Conservation (phyloP, 2,329 filamentous ascomycete species). For the Neobulgaria alba region DNA sequence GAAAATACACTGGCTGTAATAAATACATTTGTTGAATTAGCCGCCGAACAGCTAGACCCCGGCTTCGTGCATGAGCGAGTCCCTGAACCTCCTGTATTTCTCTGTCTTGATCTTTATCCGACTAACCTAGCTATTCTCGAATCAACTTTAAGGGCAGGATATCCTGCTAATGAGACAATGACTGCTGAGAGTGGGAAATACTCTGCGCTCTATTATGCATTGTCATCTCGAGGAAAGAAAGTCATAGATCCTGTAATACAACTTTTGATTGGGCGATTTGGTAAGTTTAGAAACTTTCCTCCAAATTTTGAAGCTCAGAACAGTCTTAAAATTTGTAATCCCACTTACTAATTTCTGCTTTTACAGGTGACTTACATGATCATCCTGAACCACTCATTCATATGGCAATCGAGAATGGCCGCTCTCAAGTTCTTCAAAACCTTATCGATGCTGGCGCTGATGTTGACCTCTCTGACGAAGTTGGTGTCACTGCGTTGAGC, state of each 20-base stretch:
- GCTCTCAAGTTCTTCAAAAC: conserved; percentile 4
- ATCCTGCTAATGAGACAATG: conserved; percentile 52
- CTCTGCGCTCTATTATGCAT: conserved; percentile 50
- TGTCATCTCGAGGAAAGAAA: conserved; percentile 54
- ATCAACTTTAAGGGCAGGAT: conserved; percentile 47
- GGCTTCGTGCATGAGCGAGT: conserved; percentile 40
- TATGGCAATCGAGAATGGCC: conserved; percentile 10
- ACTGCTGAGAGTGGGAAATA: conserved; percentile 6
- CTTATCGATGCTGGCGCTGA: conserved; percentile 10
- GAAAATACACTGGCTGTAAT: conserved; percentile 41
- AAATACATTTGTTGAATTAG: conserved; percentile 41
- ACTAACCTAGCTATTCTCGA: conserved; percentile 43
- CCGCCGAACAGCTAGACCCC: conserved; percentile 39
- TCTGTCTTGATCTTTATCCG: conserved; percentile 46
- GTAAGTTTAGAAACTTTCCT: conserved; percentile 25
- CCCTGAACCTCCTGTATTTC: conserved; percentile 40
- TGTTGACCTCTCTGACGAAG: conserved; percentile 8
- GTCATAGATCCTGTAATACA: conserved; percentile 51
- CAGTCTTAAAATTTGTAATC: too few relatives aligned
- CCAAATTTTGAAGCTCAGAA: too few relatives aligned
- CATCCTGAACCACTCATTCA: conserved; percentile 13
- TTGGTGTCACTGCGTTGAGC: conserved; percentile 4
- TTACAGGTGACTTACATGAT: conserved; percentile 30
- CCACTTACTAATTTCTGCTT: too few relatives aligned
- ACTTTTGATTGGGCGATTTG: conserved; percentile 41